Evolutionary conservation across 2,329 filamentous ascomycete genomes (phyloP).

Genomic region (Pestalotiopsis fici): DNA sequence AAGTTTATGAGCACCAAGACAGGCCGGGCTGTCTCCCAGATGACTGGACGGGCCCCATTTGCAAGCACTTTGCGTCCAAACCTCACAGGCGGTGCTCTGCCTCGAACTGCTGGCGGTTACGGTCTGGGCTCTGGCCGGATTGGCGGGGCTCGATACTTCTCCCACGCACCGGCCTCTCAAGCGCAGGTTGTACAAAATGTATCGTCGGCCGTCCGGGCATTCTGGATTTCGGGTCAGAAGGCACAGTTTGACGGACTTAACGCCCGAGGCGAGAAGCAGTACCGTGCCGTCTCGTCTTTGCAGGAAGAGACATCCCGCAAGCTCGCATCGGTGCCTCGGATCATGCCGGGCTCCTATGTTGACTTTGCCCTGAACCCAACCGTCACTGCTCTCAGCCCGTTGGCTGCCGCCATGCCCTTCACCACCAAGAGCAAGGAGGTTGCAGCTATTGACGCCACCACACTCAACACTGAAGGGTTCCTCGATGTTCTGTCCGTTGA

Average conservation of each 20-base stretch:
- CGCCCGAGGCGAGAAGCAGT: conserved; percentile 73
- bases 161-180: conserved; percentile 79
- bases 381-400: conserved; percentile 80
- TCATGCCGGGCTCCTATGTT: conserved; percentile 74
- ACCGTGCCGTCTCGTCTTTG: conserved; percentile 72
- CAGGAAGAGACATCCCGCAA: conserved; percentile 73
- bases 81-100: conserved; percentile 82
- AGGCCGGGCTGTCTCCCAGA: conserved; percentile 55
- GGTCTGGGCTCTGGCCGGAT: conserved; percentile 68
- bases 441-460: conserved; percentile 48
- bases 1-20: conserved; percentile 51
- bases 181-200: conserved; percentile 94
- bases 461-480: conserved; percentile 80
- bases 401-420: conserved; percentile 58
- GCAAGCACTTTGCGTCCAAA: conserved; percentile 88
- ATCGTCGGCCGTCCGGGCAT: conserved; percentile 88
- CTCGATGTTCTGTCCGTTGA: conserved; percentile 84
- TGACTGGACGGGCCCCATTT: conserved; percentile 80
- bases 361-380: conserved; percentile 89
- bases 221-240: conserved; percentile 89
- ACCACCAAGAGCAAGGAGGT: conserved; percentile 41
- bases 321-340: conserved; percentile 59
- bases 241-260: conserved; percentile 81
- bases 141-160: conserved; percentile 83
- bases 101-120: conserved; percentile 89